Evolutionary conservation across 2,329 filamentous ascomycete genomes (phyloP).

Genomic region (Sporothrix euskadiensis): DNA sequence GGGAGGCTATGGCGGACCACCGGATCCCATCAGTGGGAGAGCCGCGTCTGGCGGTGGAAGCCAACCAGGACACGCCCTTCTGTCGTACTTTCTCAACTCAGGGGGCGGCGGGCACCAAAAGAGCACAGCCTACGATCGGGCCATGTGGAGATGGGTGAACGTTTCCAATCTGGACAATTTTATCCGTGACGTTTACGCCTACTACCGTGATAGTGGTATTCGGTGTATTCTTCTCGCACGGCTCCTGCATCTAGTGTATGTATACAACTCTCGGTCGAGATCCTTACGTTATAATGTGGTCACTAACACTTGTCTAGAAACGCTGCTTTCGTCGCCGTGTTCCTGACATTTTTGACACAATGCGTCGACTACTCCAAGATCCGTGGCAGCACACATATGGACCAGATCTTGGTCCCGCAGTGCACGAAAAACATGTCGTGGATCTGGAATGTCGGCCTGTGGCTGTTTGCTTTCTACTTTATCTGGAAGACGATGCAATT

Average conservation of each 20-base stretch:
- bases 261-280: constrained; percentile 26
- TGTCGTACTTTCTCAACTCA: constrained; percentile 31
- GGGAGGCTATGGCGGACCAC: constrained; percentile 37
- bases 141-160: constrained; percentile 91
- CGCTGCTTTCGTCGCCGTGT: constrained; percentile 76
- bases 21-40: neutral
- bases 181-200: constrained; percentile 80
- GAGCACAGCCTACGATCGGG: constrained; percentile 63
- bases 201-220: constrained; percentile 79
- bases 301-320: constrained; percentile 53
- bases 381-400: constrained; percentile 60
- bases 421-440: constrained; percentile 76
- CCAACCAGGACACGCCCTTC: constrained; percentile 28
- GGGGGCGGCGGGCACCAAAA: constrained; percentile 20
- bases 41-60: neutral
- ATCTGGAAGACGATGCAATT: constrained; percentile 76
- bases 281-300: neutral
- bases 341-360: constrained; percentile 80
- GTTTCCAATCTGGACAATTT: constrained; percentile 87
- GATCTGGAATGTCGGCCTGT: constrained; percentile 74
- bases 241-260: constrained; percentile 70
- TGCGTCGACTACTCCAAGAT: constrained; percentile 81
- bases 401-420: constrained; percentile 63
- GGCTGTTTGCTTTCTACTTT: constrained; percentile 84
- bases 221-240: constrained; percentile 79